Evolutionary conservation across 371 early-diverging fungal species (phyloP), one percentile per base, ranked within the genome.

Genomic region (Catenaria anguillulae): DNA sequence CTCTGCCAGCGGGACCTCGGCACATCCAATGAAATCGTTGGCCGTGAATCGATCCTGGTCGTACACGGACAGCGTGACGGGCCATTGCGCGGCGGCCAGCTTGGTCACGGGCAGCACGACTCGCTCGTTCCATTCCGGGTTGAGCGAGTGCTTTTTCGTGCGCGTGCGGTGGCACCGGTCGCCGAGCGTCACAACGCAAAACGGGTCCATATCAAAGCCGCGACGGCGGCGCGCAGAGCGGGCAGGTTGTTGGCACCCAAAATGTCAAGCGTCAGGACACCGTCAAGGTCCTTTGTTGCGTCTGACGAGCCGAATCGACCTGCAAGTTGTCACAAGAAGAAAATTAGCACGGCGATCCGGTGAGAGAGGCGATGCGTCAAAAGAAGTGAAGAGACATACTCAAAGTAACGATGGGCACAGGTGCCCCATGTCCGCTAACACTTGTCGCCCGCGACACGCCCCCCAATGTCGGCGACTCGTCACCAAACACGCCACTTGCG

Each of bases 1-100:
- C n/a, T n/a, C n/a, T n/a, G n/a, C n/a, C n/a, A n/a, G n/a, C n/a
- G n/a, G n/a, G n/a, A n/a, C n/a, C n/a, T 77, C 77, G 37, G 75
- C 68, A 60, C 73, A 72, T 4, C 84, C 88, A 1, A 89, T 77
- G 62, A 76, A 78, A 63, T 87, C 86, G 60, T 88, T 84, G 50
- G 74, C 75, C n/a, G 77, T 71, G 45, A 87, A 75, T 62, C 83
- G 86, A 63, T 89, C 88, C 72, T 82, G 80, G 62, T 91, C 92
- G 61, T 86, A 86, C 17, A 89, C 72, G 1, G 83, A 77, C 65
- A 86, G 80, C 50, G 77, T 80, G 48, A 91, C 70, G 23, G 77
- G 67, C 73, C 79, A 88, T 13, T 77, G 71, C 17, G 15, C 68
- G 65, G 59, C 82, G 77, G 26, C 71, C 31, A 73, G 50, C 37